Evolutionary conservation across 805 yeast species (phyloP).

Genomic region (Tetrapisispora arboricola): DNA sequence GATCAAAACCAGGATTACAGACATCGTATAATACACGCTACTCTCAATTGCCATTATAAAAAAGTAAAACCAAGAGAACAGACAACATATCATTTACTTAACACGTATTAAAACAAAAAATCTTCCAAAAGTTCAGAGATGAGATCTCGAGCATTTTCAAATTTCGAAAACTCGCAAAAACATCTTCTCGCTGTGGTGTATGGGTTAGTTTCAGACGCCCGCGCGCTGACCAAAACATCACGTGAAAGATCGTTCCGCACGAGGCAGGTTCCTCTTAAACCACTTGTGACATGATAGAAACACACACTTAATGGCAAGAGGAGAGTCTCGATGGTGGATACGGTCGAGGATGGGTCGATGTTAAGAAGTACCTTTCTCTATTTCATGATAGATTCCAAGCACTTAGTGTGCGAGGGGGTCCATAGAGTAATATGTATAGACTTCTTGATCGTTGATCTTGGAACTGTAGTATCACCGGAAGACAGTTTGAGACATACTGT

Average conservation of each 20-base stretch:
- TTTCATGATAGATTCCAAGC: conserved; percentile 43
- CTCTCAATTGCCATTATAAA: too few relatives aligned
- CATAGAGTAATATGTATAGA: conserved; percentile 77
- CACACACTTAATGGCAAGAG: not conserved
- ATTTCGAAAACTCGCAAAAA: too few relatives aligned
- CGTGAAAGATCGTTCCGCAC: too few relatives aligned
- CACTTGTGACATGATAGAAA: not conserved
- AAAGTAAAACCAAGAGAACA: too few relatives aligned
- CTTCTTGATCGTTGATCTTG: conserved; percentile 42
- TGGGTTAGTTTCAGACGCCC: not conserved
- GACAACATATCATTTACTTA: not conserved
- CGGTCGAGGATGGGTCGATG: conserved; percentile 33
- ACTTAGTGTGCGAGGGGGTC: conserved; percentile 15
- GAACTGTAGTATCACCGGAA: conserved; percentile 5
- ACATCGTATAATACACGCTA: too few relatives aligned
- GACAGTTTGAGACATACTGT: not conserved
- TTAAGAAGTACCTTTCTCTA: conserved; percentile 72
- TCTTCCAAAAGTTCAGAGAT: not conserved
- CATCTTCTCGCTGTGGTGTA: not conserved
- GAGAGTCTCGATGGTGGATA: too few relatives aligned
- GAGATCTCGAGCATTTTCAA: not conserved
- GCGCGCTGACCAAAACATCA: too few relatives aligned
- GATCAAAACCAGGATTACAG: too few relatives aligned
- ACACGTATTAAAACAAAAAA: not conserved
- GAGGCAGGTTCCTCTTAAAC: too few relatives aligned